These are phyloP conservation scores for Novymonas esmeraldas DNA, from an alignment of 208 protist species.

Conservation along the genomic window DNA sequence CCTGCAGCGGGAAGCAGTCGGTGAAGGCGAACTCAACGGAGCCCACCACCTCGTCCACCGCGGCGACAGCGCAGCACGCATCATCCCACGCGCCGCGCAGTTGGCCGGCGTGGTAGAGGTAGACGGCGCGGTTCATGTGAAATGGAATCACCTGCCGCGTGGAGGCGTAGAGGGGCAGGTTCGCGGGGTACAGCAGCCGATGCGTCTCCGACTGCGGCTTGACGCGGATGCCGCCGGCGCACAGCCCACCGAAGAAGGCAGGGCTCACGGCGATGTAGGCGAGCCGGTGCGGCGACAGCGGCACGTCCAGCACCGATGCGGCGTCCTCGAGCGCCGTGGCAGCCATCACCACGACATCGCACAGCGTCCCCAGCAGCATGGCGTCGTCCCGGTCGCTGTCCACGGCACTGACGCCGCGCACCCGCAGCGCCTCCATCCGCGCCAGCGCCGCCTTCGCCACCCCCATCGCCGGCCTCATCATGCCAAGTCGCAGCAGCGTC, in stretches of 20 bases:
- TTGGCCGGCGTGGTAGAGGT: slow-evolving; percentile 36
- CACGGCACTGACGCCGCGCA: neutral
- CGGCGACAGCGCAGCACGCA: slow-evolving; percentile 65
- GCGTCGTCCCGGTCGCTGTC: slow-evolving; percentile 3
- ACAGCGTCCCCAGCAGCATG: slow-evolving; percentile 32
- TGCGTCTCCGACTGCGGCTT: slow-evolving; percentile 29
- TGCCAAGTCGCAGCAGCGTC: slow-evolving; percentile 70
- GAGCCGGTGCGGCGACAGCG: slow-evolving; percentile 54
- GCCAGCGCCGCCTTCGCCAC: slow-evolving; percentile 39
- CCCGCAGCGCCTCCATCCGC: neutral
- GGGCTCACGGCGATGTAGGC: slow-evolving; percentile 68
- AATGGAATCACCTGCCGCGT: slow-evolving; percentile 67
- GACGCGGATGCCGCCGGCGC: slow-evolving; percentile 39
- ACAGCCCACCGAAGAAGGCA: slow-evolving; percentile 76
- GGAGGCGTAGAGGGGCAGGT: slow-evolving; percentile 49
- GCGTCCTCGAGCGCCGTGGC: slow-evolving; percentile 76
- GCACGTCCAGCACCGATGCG: slow-evolving; percentile 37
- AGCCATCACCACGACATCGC: slow-evolving; percentile 42
- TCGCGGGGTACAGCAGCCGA: slow-evolving; percentile 53
- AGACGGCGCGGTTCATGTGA: slow-evolving; percentile 66
- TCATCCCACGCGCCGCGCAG: slow-evolving; percentile 68
- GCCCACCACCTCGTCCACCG: slow-evolving; percentile 76
- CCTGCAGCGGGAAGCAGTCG: slow-evolving; percentile 66
- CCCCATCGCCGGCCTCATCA: slow-evolving; percentile 43
- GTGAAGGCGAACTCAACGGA: slow-evolving; percentile 75